Base-by-base conservation (phyloP, 208 protist species). In the Lotmaria passim region DNA sequence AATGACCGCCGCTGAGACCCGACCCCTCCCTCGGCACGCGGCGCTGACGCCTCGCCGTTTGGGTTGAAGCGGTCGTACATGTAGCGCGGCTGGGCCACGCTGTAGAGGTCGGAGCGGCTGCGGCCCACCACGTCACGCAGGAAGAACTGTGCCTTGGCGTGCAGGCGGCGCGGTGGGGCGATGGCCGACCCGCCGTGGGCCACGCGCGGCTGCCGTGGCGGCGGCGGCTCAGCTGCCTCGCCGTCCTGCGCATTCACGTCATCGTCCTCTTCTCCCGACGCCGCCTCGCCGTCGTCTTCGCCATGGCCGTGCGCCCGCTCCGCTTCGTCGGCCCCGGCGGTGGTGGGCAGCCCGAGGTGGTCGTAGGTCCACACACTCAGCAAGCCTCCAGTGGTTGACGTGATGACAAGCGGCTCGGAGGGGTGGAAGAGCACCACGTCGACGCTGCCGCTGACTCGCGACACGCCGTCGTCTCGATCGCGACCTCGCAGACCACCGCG, bases 311-410 rank as follows among this genome's bases (percentile, higher is more conserved):
- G 52, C 26, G n/a, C 48, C 10, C 44, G 57, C 41, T 70, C 65
- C 26, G 19, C 31, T 7, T 50, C 65, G 10, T 70, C 64, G 7
- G 52, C 48, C 31, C 23, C 33, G 21, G 26, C 44, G 6, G 36
- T 51, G 7, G 36, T 51, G 34, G 46, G 21, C 30, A 50, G 53
- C 15, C 52, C 61, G 15, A 44, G 28, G 14, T 50, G 53, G 10
- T 74, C 68, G 66, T 85, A 85, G 12, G 66, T 77, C 89, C 89
- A 94, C 51, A 87, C 80, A 30, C 83, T 82, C 62, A 91, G 61
- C 46, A 85, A 56, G 7, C 83, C 85, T 11, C 81, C 79, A 31
- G 78, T 79, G 36, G 89, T 90, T 41, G 69, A 78, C 51, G 81
- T 83, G 30, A 89, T 61, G 41, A 88, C 62, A 34, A 87, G 66